Percentiles rank a stretch among this genome's conserved stretches.
Evolutionary conservation across 2,329 filamentous ascomycete species (phyloP).

Genomic region (Colletotrichum musicola): DNA sequence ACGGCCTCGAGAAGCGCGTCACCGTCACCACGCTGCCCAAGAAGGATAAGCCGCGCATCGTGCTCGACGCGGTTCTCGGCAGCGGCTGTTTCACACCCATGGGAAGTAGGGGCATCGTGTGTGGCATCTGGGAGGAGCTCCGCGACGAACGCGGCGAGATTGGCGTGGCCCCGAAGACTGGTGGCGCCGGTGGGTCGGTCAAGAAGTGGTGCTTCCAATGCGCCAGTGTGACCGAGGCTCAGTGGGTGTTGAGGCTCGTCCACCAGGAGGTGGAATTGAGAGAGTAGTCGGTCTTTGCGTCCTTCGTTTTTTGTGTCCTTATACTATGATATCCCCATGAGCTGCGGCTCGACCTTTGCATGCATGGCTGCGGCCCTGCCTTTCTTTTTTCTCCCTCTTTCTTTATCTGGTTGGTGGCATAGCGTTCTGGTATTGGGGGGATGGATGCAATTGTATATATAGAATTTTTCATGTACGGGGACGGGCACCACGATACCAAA

Average conservation of each 20-base stretch:
- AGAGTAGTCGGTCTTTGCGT: conserved; percentile 41
- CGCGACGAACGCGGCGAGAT: conserved; percentile 71
- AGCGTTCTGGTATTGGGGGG: conserved; percentile 22
- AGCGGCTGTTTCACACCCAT: conserved; percentile 88
- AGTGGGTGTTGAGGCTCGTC: conserved; percentile 68
- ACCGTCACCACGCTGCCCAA: conserved; percentile 80
- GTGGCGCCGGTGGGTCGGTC: conserved; percentile 66
- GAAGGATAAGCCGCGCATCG: conserved; percentile 69
- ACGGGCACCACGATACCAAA: conserved; percentile 19
- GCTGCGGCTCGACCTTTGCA: conserved; percentile 27
- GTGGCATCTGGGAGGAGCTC: conserved; percentile 87
- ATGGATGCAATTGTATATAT: background rate
- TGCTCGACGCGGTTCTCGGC: conserved; percentile 87
- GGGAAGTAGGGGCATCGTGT: conserved; percentile 86
- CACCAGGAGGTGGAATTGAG: conserved; percentile 66
- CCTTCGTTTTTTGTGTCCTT: conserved; percentile 9
- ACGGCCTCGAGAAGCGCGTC: conserved; percentile 86
- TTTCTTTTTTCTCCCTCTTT: background rate
- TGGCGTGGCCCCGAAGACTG: conserved; percentile 64
- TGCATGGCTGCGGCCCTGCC: conserved; percentile 20
- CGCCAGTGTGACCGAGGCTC: conserved; percentile 63
- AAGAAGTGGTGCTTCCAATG: conserved; percentile 76
- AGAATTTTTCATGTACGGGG: background rate
- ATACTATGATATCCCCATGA: conserved; percentile 33
- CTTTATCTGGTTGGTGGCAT: conserved; percentile 4